Evolutionary conservation across 2,329 filamentous ascomycete genomes (phyloP).

Genomic region (Fusarium albosuccineum): DNA sequence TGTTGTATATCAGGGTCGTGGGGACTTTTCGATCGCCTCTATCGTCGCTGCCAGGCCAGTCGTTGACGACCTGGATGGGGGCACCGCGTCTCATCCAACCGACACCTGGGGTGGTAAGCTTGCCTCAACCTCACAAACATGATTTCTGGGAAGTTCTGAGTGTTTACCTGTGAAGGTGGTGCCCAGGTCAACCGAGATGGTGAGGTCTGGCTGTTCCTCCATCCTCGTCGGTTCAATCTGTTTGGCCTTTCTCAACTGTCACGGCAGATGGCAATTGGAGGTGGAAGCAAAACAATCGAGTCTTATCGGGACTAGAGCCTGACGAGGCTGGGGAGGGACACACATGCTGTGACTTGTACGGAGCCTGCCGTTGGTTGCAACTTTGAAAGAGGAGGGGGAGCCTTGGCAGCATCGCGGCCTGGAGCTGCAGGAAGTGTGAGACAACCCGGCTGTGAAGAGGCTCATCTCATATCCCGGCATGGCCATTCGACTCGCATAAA

Average conservation of each 20-base stretch:
- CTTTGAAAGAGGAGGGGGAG: neutral
- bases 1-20: slow-evolving; percentile 63
- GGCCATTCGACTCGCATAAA: slow-evolving; percentile 7
- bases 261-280: neutral
- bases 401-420: neutral
- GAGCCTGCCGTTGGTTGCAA: neutral
- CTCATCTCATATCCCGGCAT: slow-evolving; percentile 6
- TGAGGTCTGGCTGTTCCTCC: slow-evolving; percentile 51
- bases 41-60: slow-evolving; percentile 67
- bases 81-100: slow-evolving; percentile 55
- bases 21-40: slow-evolving; percentile 68
- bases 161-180: slow-evolving; percentile 60
- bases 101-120: slow-evolving; percentile 46
- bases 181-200: slow-evolving; percentile 60
- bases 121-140: neutral
- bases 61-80: slow-evolving; percentile 61
- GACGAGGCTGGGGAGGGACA: neutral
- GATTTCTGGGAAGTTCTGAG: too few species aligned
- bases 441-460: neutral
- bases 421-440: neutral
- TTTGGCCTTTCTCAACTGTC: neutral
- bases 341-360: neutral
- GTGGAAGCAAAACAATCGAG: neutral
- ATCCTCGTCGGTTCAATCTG: slow-evolving; percentile 16
- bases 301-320: neutral